A percentile compares a stretch with the other conserved stretches of the same genome.
These are phyloP conservation scores for Colletotrichum chrysophilum DNA, from an alignment of 2,329 filamentous ascomycete genomes.

Conservation along the genomic window DNA sequence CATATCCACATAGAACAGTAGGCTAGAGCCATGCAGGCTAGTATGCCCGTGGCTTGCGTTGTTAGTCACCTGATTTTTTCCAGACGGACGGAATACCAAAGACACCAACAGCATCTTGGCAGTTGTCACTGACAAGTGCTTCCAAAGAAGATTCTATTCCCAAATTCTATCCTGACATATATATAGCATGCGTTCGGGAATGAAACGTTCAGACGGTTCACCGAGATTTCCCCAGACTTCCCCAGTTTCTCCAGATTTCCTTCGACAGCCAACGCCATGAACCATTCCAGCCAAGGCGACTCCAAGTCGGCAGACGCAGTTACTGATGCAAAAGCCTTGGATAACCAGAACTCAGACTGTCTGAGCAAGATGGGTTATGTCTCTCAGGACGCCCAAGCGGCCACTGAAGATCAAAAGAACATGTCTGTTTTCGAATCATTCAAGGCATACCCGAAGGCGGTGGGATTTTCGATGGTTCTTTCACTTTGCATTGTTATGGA, in stretches of 20 bases:
- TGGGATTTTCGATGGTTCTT: constrained; percentile 27
- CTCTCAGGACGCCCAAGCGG: not conserved
- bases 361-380: not conserved
- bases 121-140: not conserved
- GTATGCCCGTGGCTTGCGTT: not conserved
- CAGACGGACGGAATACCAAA: not conserved
- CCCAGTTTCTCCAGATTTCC: not conserved
- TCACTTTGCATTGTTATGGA: constrained; percentile 30
- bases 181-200: not conserved
- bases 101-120: not conserved
- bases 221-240: not conserved
- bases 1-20: not conserved
- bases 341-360: not conserved
- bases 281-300: not conserved
- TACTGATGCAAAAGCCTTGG: not conserved
- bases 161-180: not conserved
- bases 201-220: not conserved
- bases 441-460: constrained; percentile 27
- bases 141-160: not conserved
- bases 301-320: not conserved
- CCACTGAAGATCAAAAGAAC: not conserved
- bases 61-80: not conserved
- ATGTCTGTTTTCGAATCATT: not conserved
- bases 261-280: not conserved
- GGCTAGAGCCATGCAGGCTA: not conserved